A percentile compares a stretch with the other conserved stretches of the same genome.
phyloP scores from a whole-genome alignment of 148 eudicot genomes.

The Salicornia ramosissima region DNA sequence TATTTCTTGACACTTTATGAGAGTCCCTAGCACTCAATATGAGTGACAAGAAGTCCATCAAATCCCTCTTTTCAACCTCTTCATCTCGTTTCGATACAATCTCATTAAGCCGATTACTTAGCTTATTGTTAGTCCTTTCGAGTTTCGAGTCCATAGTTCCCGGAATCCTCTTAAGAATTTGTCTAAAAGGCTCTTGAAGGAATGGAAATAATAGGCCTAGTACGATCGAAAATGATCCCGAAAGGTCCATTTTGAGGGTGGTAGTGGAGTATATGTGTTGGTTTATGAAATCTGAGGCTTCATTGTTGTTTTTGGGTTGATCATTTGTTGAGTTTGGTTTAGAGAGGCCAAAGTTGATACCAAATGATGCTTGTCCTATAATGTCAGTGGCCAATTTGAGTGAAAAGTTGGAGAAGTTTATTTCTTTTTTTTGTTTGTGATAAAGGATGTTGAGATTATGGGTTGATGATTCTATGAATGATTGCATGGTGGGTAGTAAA shows the following conservation, averaged over 20 bases:
- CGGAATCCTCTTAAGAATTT: constrained; percentile 67
- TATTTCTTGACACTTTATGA: constrained; percentile 31
- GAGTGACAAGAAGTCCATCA: constrained; percentile 77
- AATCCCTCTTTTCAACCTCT: constrained; percentile 35
- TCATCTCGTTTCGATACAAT: constrained; percentile 50
- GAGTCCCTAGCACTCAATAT: constrained; percentile 63
- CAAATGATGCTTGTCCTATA: constrained; percentile 86
- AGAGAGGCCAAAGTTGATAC: constrained; percentile 77
- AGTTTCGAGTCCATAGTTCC: constrained; percentile 78
- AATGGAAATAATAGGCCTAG: constrained; percentile 71
- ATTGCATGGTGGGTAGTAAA: constrained; percentile 76
- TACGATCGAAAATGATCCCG: constrained; percentile 78
- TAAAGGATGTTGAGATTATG: constrained; percentile 28
- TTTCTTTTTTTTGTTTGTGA: constrained; percentile 28
- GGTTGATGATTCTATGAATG: constrained; percentile 49
- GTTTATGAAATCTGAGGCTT: constrained; percentile 58
- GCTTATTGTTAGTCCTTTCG: constrained; percentile 47
- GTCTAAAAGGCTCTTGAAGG: constrained; percentile 74
- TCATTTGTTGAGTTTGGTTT: constrained; percentile 33
- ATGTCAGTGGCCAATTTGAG: constrained; percentile 77
- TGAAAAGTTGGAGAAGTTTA: constrained; percentile 62
- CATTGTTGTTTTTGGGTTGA: constrained; percentile 17
- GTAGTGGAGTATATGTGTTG: constrained; percentile 86
- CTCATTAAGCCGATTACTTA: constrained; percentile 48
- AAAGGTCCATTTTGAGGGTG: constrained; percentile 82